Percentiles rank a stretch among this genome's conserved stretches.
Evolutionary conservation across 2,329 filamentous ascomycete species (phyloP).

Genomic region (Anisogramma anomala): DNA sequence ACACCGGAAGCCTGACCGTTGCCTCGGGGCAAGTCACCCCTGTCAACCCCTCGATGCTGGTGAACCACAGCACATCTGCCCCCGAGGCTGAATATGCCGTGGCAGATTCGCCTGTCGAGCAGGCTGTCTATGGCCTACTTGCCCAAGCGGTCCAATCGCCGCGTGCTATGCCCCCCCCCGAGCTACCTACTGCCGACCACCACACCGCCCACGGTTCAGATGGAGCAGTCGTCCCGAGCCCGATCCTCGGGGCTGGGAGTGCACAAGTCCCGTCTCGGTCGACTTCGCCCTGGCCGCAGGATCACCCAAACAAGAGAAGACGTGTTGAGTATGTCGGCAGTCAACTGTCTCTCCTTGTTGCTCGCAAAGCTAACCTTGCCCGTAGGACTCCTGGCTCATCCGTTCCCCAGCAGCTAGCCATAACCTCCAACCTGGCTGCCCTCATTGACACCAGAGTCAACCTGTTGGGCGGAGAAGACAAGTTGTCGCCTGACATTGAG

Average conservation of each 20-base stretch:
- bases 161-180: constrained; percentile 8
- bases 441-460: constrained; percentile 2
- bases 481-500: constrained; percentile 27
- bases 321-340: constrained; percentile 6
- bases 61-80: neutral
- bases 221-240: neutral
- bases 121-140: neutral
- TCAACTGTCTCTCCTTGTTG: neutral
- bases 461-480: neutral
- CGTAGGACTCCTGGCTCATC: neutral
- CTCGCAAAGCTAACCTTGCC: constrained; percentile 12
- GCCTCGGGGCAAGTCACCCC: neutral
- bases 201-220: neutral
- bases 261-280: neutral
- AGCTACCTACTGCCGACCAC: neutral
- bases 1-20: neutral
- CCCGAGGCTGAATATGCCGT: neutral
- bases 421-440: neutral
- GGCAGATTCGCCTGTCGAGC: neutral
- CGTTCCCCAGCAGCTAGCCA: neutral
- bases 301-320: constrained; percentile 9
- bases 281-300: neutral
- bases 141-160: neutral
- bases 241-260: neutral
- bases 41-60: neutral